These are phyloP conservation scores for Hanseniaspora thailandica DNA, from an alignment of 805 yeast genomes.

Conservation along the genomic window DNA sequence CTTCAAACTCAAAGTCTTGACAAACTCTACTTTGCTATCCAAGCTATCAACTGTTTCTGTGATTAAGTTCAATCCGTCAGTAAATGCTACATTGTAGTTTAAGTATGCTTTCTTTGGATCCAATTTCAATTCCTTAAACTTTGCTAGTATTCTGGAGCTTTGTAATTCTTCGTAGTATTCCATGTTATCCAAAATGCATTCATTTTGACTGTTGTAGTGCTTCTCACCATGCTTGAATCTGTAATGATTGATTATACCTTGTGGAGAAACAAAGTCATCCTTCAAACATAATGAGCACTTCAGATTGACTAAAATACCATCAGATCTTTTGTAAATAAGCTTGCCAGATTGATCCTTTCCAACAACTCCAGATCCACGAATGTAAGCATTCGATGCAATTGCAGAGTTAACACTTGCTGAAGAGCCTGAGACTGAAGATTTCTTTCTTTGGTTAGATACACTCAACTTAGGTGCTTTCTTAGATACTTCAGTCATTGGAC, in stretches of 20 bases:
- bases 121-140: constrained; percentile 22
- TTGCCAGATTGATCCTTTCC: constrained; percentile 31
- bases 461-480: not conserved
- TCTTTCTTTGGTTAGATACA: not conserved
- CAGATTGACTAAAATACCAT: constrained; percentile 56
- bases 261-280: constrained; percentile 63
- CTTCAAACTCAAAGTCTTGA: constrained; percentile 5
- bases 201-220: constrained; percentile 59
- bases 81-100: constrained; percentile 25
- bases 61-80: constrained; percentile 5
- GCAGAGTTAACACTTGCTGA: not conserved
- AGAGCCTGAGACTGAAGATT: too few species aligned
- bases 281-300: constrained; percentile 59
- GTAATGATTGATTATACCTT: constrained; percentile 69
- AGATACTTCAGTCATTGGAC: not conserved
- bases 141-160: constrained; percentile 25
- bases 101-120: constrained; percentile 24
- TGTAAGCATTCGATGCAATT: not conserved
- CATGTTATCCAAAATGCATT: constrained; percentile 59
- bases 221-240: constrained; percentile 55
- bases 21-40: constrained; percentile 7
- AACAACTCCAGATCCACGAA: constrained; percentile 32
- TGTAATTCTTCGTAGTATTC: constrained; percentile 38
- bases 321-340: constrained; percentile 55
- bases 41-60: constrained; percentile 2